Percentiles rank a stretch among this genome's conserved stretches.
Conservation (phyloP, 1,284 basidiomycete species). For the Leccinum pseudoinsigne region DNA sequence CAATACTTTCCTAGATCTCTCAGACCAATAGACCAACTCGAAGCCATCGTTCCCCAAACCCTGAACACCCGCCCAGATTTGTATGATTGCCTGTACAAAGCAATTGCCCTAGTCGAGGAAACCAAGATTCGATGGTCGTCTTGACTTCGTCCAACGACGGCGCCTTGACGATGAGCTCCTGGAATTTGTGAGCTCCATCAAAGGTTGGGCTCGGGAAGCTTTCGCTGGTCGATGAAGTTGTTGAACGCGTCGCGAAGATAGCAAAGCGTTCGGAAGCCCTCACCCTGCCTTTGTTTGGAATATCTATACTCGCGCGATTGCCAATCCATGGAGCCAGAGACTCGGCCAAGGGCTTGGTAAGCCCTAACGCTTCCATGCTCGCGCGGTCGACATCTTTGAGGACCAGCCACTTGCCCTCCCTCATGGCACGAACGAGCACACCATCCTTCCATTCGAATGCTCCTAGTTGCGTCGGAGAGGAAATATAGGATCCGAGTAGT, state of each 20-base stretch:
- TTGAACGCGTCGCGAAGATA: slow-evolving; percentile 81
- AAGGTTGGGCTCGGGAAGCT: slow-evolving; percentile 61
- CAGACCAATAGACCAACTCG: slow-evolving; percentile 68
- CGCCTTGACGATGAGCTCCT: slow-evolving; percentile 61
- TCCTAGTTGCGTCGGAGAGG: slow-evolving; percentile 84
- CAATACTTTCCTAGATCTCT: slow-evolving; percentile 92
- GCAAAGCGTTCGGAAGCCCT: slow-evolving; percentile 75
- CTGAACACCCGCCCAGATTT: slow-evolving; percentile 61
- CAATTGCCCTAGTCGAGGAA: slow-evolving; percentile 55
- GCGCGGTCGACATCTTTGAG: slow-evolving; percentile 93
- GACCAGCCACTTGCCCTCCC: slow-evolving; percentile 92
- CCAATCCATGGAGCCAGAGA: slow-evolving; percentile 80
- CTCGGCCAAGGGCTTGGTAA: slow-evolving; percentile 82
- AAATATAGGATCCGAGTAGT: slow-evolving; percentile 92
- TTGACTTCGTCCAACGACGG: slow-evolving; percentile 69
- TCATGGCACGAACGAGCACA: slow-evolving; percentile 88
- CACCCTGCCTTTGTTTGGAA: slow-evolving; percentile 70
- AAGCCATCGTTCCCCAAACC: slow-evolving; percentile 47
- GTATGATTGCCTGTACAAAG: slow-evolving; percentile 51
- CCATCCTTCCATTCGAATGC: slow-evolving; percentile 98
- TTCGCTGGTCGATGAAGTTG: slow-evolving; percentile 43
- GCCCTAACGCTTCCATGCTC: slow-evolving; percentile 82
- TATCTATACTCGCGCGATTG: slow-evolving; percentile 62
- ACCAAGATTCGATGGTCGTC: slow-evolving; percentile 67
- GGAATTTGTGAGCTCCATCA: slow-evolving; percentile 81